Base-by-base conservation (phyloP, 2,329 filamentous ascomycete species). In the Talaromyces islandicus region DNA sequence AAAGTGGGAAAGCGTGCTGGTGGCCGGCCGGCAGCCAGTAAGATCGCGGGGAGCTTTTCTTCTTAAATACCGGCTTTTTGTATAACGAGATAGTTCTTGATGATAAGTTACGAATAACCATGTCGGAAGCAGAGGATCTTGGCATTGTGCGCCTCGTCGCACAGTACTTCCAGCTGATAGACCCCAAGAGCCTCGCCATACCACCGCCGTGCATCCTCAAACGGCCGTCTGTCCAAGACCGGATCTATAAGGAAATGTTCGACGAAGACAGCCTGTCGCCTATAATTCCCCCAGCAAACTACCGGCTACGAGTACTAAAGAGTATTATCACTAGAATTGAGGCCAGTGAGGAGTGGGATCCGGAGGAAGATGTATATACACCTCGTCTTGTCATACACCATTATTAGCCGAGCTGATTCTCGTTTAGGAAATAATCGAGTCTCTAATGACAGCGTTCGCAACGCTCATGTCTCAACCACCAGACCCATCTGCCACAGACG, bases 131-230 rank as follows among this genome's bases (percentile, higher is more conserved):
- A 46, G 46, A 30, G 27, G 54, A 29, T 11, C 27, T 53, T 19
- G 32, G 48, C 9, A 27, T 57, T 35, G 27, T 32, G 65, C 60
- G 60, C 65, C 70, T 82, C 55, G 68, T 71, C 62, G 82, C 84
- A 86, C 92, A 96, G 71, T 95, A 91, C 70, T 82, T 93, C 35
- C 92, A 97, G 71, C 78, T 92, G 2, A 85, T 87, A 48, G 81
- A 92, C 53, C 77, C 79, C 0, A 72, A 80, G 7, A 71, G 80
- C 29, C 77, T 93, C 38, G 81, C 83, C 54, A 89, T 87, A 71
- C 92, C 91, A 1, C 74, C 82, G 25, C 74, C 78, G 24, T 68
- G 80, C 25, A 70, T 83, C 14, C 78, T 96, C 29, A 83, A 85
- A 63, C 78, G 82, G 29, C 77, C 84, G 11, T 73, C 78, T 3